These are phyloP conservation scores for Chondrostereum purpureum DNA, from an alignment of 1,284 basidiomycete species.

Conservation along the genomic window DNA sequence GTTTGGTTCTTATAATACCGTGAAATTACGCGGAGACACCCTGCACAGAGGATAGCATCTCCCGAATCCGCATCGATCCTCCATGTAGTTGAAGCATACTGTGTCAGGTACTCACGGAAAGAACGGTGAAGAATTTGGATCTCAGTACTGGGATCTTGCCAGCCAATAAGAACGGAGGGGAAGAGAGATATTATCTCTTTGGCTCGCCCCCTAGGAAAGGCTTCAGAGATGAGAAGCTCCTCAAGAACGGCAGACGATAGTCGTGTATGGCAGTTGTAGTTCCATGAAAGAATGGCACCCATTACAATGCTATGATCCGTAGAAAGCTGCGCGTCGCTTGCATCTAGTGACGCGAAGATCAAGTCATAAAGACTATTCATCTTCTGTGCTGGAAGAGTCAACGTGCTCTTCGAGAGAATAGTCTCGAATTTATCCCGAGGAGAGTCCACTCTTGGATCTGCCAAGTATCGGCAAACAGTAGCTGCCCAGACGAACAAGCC, in stretches of 20 bases:
- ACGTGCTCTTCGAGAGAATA: slow-evolving; percentile 1
- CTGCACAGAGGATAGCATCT: too few relatives aligned
- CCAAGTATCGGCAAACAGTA: slow-evolving; percentile 15
- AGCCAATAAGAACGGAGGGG: slow-evolving; percentile 10
- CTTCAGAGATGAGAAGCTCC: too few relatives aligned
- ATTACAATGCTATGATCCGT: slow-evolving; percentile 16
- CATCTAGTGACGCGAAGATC: slow-evolving; percentile 16
- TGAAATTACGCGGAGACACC: too few relatives aligned
- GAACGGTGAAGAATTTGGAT: slow-evolving; percentile 15
- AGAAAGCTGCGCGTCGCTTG: slow-evolving; percentile 16
- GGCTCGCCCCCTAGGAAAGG: slow-evolving; percentile 3
- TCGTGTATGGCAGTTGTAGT: slow-evolving; percentile 12
- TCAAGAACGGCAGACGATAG: slow-evolving; percentile 14
- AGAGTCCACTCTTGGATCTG: not conserved
- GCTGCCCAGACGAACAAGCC: slow-evolving; percentile 21
- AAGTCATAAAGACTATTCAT: slow-evolving; percentile 18
- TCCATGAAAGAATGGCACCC: slow-evolving; percentile 17
- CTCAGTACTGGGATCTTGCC: slow-evolving; percentile 3
- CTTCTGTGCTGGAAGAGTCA: slow-evolving; percentile 7
- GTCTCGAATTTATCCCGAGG: slow-evolving; percentile 14
- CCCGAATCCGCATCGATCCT: too few relatives aligned
- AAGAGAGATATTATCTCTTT: slow-evolving; percentile 9
- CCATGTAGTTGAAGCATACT: slow-evolving; percentile 7
- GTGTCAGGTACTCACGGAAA: slow-evolving; percentile 16
- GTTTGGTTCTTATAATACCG: too few relatives aligned